These are phyloP conservation scores for Cerioporus squamosus DNA, from an alignment of 1,284 basidiomycete genomes.

Conservation along the genomic window DNA sequence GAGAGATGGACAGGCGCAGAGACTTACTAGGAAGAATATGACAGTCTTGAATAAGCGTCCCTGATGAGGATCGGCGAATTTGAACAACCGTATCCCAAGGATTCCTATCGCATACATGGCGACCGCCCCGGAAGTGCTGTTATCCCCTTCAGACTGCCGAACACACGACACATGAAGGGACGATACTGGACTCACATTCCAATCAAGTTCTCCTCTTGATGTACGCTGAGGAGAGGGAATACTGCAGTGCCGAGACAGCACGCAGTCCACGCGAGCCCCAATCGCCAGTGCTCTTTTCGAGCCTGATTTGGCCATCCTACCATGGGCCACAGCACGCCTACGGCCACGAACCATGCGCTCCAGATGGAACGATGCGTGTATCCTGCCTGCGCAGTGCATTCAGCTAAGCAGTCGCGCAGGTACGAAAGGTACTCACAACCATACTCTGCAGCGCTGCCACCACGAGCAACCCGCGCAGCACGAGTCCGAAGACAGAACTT, in stretches of 20 bases:
- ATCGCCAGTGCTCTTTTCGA: conserved; percentile 32
- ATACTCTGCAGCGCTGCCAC: conserved; percentile 63
- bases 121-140: conserved; percentile 5
- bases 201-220: conserved; percentile 71
- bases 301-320: conserved; percentile 47
- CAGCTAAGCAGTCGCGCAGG: not conserved
- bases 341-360: conserved; percentile 67
- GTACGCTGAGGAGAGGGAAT: conserved; percentile 76
- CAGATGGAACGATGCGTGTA: conserved; percentile 77
- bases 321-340: conserved; percentile 75
- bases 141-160: not conserved
- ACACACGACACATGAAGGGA: not conserved
- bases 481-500: conserved; percentile 21
- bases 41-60: conserved; percentile 7
- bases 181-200: conserved; percentile 54
- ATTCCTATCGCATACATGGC: conserved; percentile 15
- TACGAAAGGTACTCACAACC: conserved; percentile 60
- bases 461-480: conserved; percentile 37
- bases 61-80: conserved; percentile 3
- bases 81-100: not conserved
- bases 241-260: conserved; percentile 61
- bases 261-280: conserved; percentile 51
- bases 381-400: conserved; percentile 47
- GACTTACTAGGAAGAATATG: conserved; percentile 4
- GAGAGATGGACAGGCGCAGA: too few species aligned